Evolutionary conservation across 441 rosid genomes (phyloP), one percentile per base, ranked within the genome.

Genomic region (Pelargonium cotyledonis): DNA sequence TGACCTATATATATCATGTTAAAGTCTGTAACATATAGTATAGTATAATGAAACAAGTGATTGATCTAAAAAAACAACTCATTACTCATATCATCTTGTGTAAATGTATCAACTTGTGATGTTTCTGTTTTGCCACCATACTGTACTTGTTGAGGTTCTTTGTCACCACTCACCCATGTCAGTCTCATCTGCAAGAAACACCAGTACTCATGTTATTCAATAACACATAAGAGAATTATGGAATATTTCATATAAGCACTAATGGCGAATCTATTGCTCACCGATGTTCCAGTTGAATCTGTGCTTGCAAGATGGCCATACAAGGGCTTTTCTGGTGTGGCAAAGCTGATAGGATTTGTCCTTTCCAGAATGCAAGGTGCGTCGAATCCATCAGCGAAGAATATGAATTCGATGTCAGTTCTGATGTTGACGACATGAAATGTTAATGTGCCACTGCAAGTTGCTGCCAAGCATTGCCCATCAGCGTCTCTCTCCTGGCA

Each of bases 151-250:
- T 88, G 89, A 70, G 87, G 81, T 9, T 68, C 57, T 8, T 77
- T 65, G 67, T 81, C 84, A 3, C 91, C 95, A 69, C 89, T 88
- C 23, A 84, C 82, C 95, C 95, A 88, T 43, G 89, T 81, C 43
- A 86, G n/a, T 75, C 85, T 88, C 87, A 88, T 83, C 95, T 85
- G 82, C 78, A 71, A 1, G 38, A 31, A 31, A 31, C 38, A 31
- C 38, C 38, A 31, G 38, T 31, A 31, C 38, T 31, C 38, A 31
- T 31, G 38, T 3, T 67, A 31, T 31, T 31, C 38, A 31, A 31
- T 31, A 31, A 31, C 38, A 31, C 38, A 31, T 31, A 31, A 31
- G 38, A 31, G 6, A 4, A 31, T 31, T 31, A 4, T 31, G 38
- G 38, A 31, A 31, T 31, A 31, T 31, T 31, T 3, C 4, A 31